Evolutionary conservation across 1,284 basidiomycete species (phyloP), one percentile per base, ranked within the genome.

Genomic region (Moesziomyces aphidis): DNA sequence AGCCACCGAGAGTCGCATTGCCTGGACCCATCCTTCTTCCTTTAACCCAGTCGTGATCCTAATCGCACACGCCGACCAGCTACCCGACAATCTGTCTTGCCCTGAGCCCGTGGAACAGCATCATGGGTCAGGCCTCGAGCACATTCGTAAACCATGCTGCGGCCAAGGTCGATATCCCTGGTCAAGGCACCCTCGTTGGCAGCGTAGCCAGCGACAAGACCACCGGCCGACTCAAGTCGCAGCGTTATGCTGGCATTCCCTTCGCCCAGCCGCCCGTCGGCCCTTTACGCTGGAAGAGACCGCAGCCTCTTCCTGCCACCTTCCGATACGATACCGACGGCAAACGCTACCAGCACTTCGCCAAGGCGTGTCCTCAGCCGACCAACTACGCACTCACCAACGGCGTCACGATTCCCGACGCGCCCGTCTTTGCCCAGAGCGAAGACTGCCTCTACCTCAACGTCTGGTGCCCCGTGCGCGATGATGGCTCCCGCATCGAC

Each of bases 361-460:
- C 60, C 3, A 7, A 21, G 11, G 50, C 44, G 39, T 57, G 68
- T 52, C 61, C 55, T 1, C 72, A 75, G 26, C 52, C 69, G 10
- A 55, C 56, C 48, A 67, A 67, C 55, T 74, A 77, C 42, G 58
- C 53, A 0, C 54, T 71, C 3, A 63, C 58, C 17, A 67, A 64
- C 34, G 55, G 62, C 39, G n/a, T 64, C 56, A 62, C 60, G 1
- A 10, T 58, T 7, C 57, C 64, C 15, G n/a, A 61, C 51, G 4
- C 15, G n/a, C 28, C 50, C 17, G 21, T 34, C 9, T 44, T 49
- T 15, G 31, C 36, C 9, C 54, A 68, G 26, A 65, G 50, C 49
- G 75, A 77, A 34, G 75, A 77, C 48, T 77, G 75, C 21, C 67
- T 77, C 34, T 71, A 74, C 46, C 75, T 77, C 45, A 77, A 75